Base-by-base conservation (phyloP, 2,329 filamentous ascomycete genomes). In the Fusarium lateritium region DNA sequence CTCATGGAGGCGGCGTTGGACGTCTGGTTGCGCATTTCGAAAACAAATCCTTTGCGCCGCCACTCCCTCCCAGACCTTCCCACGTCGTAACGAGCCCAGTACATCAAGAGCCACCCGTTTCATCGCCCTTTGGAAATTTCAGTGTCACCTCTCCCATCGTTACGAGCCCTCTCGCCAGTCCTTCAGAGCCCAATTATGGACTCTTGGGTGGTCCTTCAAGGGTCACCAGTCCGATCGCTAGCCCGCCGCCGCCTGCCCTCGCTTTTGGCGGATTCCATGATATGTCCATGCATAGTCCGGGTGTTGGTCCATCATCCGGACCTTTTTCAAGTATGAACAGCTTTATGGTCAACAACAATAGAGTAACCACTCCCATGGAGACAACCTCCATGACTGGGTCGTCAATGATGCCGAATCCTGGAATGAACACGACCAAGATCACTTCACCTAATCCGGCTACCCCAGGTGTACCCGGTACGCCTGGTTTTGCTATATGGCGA, bases 1-100 rank as follows among this genome's bases (percentile, higher is more conserved):
- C 62, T 33, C 76, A 76, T 38, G 71, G 73, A 24, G 67, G 73
- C 34, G 76, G 78, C 39, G 80, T 82, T 50, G 76, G 79, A 45
- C 78, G 79, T 45, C 65, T 82, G 46, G 78, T 82, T 58, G 79
- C 80, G 49, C 80, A 81, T 50, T 82, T 82, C 69, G 80, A 82
- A 54, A 80, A 77, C 58, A 80, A 79, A 56, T 76, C 71, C 46
- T 78, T 76, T 69, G 75, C 75, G 39, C 79, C 76, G 39, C 76
- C 78, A 39, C 74, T 81, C 3, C 79, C 79, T 46, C 76, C 79
- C 8, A 75, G 80, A 55, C 77, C 78, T 33, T 75, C 73, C 38
- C 76, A 74, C 46, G 63, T 61, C 24, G 66, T 72, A 55, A 67
- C 73, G 47, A 79, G 70, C 52, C 62, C 76, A 44, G 65, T 75